Evolutionary conservation across 2,329 filamentous ascomycete species (phyloP).

Genomic region (Neoarthrinium moseri): DNA sequence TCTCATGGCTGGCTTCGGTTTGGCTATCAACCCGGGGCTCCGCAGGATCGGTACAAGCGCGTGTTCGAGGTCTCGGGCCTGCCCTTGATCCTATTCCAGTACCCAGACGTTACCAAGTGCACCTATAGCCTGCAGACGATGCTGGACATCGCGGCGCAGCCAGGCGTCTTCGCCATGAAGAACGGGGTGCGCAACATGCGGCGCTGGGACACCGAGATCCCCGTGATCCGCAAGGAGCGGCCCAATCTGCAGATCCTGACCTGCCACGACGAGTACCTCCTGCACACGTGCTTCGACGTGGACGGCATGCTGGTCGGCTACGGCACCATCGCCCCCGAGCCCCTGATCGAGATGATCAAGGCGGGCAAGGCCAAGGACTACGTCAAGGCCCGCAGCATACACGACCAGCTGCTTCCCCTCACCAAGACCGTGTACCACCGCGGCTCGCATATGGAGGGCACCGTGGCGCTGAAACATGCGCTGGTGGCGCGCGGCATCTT

Average conservation of each 20-base stretch:
- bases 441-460: constrained; percentile 55
- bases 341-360: constrained; percentile 46
- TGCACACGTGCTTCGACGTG: constrained; percentile 51
- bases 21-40: constrained; percentile 50
- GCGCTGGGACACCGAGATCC: constrained; percentile 56
- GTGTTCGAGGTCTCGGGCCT: constrained; percentile 49
- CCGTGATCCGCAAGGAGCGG: constrained; percentile 46
- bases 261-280: constrained; percentile 52
- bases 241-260: constrained; percentile 49
- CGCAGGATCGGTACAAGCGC: constrained; percentile 48
- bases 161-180: constrained; percentile 55
- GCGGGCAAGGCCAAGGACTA: constrained; percentile 51
- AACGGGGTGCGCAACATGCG: constrained; percentile 56
- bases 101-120: constrained; percentile 50
- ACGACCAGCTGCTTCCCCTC: constrained; percentile 48
- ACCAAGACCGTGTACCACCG: constrained; percentile 55
- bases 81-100: constrained; percentile 53
- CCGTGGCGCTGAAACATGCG: constrained; percentile 50
- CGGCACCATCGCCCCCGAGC: constrained; percentile 51
- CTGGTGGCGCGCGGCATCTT: constrained; percentile 49
- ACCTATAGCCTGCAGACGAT: constrained; percentile 51
- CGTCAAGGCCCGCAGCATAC: constrained; percentile 43
- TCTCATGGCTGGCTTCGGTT: constrained; percentile 56
- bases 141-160: constrained; percentile 50
- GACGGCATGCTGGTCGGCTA: constrained; percentile 40